Evolutionary conservation across 2,329 filamentous ascomycete genomes (phyloP), one percentile per base, ranked within the genome.

Genomic region (Paraconiothyrium sp.): DNA sequence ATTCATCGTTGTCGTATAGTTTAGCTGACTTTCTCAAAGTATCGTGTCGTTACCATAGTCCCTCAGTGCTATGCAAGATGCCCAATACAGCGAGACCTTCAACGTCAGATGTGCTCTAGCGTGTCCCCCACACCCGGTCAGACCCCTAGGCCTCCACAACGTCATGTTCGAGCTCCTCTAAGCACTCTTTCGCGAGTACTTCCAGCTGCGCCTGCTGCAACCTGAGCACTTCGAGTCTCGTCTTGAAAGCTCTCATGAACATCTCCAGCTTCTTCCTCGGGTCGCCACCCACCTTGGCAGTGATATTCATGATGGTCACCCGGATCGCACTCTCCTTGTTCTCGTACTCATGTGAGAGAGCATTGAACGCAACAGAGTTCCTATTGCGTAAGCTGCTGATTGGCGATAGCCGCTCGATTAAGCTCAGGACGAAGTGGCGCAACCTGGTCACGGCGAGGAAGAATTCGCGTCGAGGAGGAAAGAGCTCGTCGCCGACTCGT

Each of bases 371-470:
- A 1, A 2, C n/a, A 1, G 32, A 41, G 20, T 30, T 20, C 24
- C n/a, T 41, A 6, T 4, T 1, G 5, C 30, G 39, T 16, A 13
- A 11, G 5, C 7, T 11, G 22, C 11, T 30, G 1, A 13, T 14
- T 5, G 6, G 9, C 8, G 22, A 16, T 3, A 58, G 27, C 2
- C 14, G 39, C 4, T 52, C 37, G 24, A 58, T 22, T 8, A 58
- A 22, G 14, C 41, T 30, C 11, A 24, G 35, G 20, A 58, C 24
- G 37, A 58, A 58, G 22, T 44, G 22, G 20, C 56, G 47, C 20
- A 51, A 35, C 46, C 34, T 16, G 2, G 27, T 7, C 8, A 51
- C 16, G 11, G 56, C 37, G 1, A 30, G 16, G 7, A 10, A 30
- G 35, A 34, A 43, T 1, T 20, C 37, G 3, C 8, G 11, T 4